Evolutionary conservation across 2,329 filamentous ascomycete genomes (phyloP), one percentile per base, ranked within the genome.

Genomic region (Nigrospora sphaerica): DNA sequence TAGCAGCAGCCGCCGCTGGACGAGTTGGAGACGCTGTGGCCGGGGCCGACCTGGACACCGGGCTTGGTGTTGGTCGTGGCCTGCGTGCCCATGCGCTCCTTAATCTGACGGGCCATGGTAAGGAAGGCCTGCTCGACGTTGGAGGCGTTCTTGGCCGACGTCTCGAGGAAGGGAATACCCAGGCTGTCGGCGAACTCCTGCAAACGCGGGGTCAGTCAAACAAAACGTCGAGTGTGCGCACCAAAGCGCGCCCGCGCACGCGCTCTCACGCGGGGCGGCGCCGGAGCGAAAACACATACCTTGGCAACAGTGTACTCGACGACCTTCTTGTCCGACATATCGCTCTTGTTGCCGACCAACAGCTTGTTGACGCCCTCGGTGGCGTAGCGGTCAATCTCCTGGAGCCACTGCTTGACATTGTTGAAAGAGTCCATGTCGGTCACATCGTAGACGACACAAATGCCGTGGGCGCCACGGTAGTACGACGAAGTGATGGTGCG

Each of bases 341-440:
- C 93, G 74, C 90, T 95, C 86, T 98, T 98, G 86, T 98, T 98
- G 65, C 93, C 93, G 53, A 98, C 92, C 52, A 98, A 84, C 57
- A 98, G 81, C 81, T 98, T 98, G 83, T 98, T 98, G 65, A 98
- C 93, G 56, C 93, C 93, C 74, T 98, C 93, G 58, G 93, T 98
- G 60, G 93, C 93, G 65, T 98, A 97, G 69, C 93, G 85, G 77
- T 98, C 93, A 62, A 98, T 98, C 77, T 98, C 93, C 72, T 98
- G 93, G 52, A 98, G 83, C 93, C 93, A 98, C 80, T 98, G 93
- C 87, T 98, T 97, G 63, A 98, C 93, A 77, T 97, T 98, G 85
- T 98, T 97, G 88, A 98, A 98, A 31, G 89, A 95, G 71, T 97
- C 93, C 92, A 97, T 96, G 70, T 98, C 93, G 58, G 93, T 98